phyloP scores from a whole-genome alignment of 176 grass and related monocot species.

The Oryza brachyantha region DNA sequence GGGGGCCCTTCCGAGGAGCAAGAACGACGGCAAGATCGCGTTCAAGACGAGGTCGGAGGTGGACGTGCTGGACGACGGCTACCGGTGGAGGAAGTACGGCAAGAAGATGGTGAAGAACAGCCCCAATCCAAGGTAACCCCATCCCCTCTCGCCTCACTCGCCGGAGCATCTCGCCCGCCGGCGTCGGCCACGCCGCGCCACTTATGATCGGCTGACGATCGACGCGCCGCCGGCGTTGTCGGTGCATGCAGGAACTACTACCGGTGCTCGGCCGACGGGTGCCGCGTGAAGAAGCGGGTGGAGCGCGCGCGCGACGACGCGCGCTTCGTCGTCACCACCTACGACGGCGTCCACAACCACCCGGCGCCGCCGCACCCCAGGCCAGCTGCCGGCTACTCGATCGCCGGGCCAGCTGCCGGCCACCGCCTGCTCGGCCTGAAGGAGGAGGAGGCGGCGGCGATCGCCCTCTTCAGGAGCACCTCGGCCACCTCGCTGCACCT shows the following conservation, averaged over 20 bases:
- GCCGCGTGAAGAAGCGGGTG: constrained; percentile 76
- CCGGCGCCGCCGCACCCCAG: constrained; percentile 10
- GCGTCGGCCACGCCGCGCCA: too few relatives aligned
- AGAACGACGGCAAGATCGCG: constrained; percentile 39
- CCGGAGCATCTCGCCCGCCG: background rate
- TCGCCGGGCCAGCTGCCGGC: background rate
- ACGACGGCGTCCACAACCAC: constrained; percentile 77
- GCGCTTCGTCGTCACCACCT: constrained; percentile 73
- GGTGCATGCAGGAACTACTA: constrained; percentile 84
- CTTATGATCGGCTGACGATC: background rate
- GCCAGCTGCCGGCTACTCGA: constrained; percentile 1
- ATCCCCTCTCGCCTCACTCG: background rate
- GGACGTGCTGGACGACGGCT: constrained; percentile 73
- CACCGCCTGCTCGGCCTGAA: background rate
- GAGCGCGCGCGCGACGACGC: constrained; percentile 55
- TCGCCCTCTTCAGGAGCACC: background rate
- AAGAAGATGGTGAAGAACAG: constrained; percentile 80
- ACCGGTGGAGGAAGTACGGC: constrained; percentile 84
- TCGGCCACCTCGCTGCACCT: background rate
- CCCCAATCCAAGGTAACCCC: constrained; percentile 59
- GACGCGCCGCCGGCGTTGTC: too few relatives aligned
- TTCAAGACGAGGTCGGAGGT: constrained; percentile 64
- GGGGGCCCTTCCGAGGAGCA: background rate
- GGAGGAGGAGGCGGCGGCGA: background rate
- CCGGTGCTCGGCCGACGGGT: constrained; percentile 53